Percentiles rank a stretch among this genome's conserved stretches.
Evolutionary conservation across 1,139 yeast species (phyloP).

Genomic region (Kodamaea arcana): DNA sequence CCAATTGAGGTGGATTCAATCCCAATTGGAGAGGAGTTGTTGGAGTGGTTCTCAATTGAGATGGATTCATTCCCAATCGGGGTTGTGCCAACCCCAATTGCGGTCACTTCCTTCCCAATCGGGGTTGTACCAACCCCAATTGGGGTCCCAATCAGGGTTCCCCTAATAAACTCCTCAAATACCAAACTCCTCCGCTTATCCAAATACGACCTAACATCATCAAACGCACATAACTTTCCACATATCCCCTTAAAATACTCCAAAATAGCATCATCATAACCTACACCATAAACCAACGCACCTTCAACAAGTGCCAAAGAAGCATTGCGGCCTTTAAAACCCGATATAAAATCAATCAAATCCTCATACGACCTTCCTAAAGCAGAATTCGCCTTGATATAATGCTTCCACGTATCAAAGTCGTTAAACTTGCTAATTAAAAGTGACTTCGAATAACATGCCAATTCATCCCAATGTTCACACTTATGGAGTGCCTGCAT

Average conservation of each 20-base stretch:
- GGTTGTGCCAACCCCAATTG: too few relatives aligned
- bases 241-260: constrained; percentile 44
- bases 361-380: constrained; percentile 21
- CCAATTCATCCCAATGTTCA: constrained; percentile 42
- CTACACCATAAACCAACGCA: constrained; percentile 19
- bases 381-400: constrained; percentile 42
- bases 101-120: too few relatives aligned
- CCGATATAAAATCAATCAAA: constrained; percentile 2
- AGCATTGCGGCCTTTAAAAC: constrained; percentile 43
- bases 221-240: constrained; percentile 56
- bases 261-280: constrained; percentile 21
- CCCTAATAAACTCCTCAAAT: too few relatives aligned
- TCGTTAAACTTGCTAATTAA: constrained; percentile 50
- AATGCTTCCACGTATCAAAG: constrained; percentile 55
- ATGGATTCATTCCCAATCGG: too few relatives aligned
- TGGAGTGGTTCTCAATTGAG: too few relatives aligned
- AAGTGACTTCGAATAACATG: constrained; percentile 26
- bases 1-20: too few relatives aligned
- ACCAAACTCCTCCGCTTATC: too few relatives aligned
- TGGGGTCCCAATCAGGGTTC: too few relatives aligned
- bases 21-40: too few relatives aligned
- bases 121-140: too few relatives aligned
- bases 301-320: constrained; percentile 52
- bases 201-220: constrained; percentile 47
- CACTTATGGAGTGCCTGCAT: constrained; percentile 39